A percentile compares a stretch with the other conserved stretches of the same genome.
Evolutionary conservation across 495 filamentous ascomycete species (phyloP).

Genomic region (Penicillium dipodomyicola): DNA sequence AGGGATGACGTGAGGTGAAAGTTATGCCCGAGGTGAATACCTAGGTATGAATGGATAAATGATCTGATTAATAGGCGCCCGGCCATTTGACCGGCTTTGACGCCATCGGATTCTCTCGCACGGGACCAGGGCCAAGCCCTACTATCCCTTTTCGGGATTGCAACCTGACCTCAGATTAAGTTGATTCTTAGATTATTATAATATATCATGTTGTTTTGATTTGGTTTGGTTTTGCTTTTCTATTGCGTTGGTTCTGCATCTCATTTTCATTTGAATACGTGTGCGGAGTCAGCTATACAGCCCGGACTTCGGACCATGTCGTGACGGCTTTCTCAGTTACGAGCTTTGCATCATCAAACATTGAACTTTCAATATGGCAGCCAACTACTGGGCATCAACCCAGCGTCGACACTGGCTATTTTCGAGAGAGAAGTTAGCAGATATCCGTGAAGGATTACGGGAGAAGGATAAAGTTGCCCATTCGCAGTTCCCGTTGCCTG

Average conservation of each 20-base stretch:
- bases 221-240: not conserved
- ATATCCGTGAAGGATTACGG: slow-evolving; percentile 69
- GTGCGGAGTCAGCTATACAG: slow-evolving; percentile 1
- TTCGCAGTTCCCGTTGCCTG: slow-evolving; percentile 77
- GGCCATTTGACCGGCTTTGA: slow-evolving; percentile 39
- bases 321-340: not conserved
- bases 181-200: not conserved
- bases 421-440: slow-evolving; percentile 70
- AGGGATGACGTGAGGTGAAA: slow-evolving; percentile 17
- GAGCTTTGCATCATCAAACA: slow-evolving; percentile 6
- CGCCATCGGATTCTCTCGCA: slow-evolving; percentile 33
- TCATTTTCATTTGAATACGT: not conserved
- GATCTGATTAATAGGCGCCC: slow-evolving; percentile 34
- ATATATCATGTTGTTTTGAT: not conserved
- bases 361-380: slow-evolving; percentile 63
- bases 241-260: not conserved
- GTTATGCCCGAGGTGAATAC: slow-evolving; percentile 15
- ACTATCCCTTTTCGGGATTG: slow-evolving; percentile 36
- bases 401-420: slow-evolving; percentile 90
- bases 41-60: slow-evolving; percentile 28
- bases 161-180: slow-evolving; percentile 11
- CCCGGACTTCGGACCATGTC: slow-evolving; percentile 7
- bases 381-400: slow-evolving; percentile 95
- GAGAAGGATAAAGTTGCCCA: slow-evolving; percentile 67
- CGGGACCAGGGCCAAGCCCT: slow-evolving; percentile 40